Evolutionary conservation across 2,329 filamentous ascomycete genomes (phyloP).

Genomic region (Colletotrichum sp.): DNA sequence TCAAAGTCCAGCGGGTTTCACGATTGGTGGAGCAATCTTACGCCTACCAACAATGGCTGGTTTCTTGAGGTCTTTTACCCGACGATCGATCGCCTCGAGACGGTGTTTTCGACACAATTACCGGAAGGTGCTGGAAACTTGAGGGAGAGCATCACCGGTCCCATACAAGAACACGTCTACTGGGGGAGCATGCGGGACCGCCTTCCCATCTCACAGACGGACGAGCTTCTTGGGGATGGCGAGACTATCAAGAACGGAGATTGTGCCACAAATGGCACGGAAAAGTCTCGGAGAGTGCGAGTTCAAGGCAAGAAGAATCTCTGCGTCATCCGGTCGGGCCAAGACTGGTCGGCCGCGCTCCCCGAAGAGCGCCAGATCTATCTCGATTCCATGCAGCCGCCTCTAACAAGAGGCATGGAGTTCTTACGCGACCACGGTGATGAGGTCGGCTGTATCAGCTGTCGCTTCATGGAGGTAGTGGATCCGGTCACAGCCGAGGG

Average conservation of each 20-base stretch:
- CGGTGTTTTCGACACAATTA: rapidly evolving
- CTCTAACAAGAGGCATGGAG: neutral
- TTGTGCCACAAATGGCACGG: neutral
- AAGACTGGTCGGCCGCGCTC: neutral
- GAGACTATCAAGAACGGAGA: neutral
- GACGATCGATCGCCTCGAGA: neutral
- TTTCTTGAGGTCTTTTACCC: neutral
- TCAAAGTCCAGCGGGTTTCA: rapidly evolving
- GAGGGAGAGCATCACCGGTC: neutral
- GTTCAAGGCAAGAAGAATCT: neutral
- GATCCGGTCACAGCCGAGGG: neutral
- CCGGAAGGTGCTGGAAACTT: neutral
- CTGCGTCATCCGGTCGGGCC: neutral
- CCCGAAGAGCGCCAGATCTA: neutral
- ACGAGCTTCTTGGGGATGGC: rapidly evolving
- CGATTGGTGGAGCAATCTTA: neutral
- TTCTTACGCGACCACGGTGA: neutral
- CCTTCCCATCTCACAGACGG: neutral
- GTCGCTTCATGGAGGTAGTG: neutral
- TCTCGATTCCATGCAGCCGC: neutral
- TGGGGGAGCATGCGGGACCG: neutral
- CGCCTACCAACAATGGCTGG: rapidly evolving
- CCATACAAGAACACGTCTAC: neutral
- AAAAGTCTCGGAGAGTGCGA: rapidly evolving
- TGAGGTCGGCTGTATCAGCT: neutral